Conservation (phyloP, 1,139 yeast genomes). For the Kazachstania sp. region DNA sequence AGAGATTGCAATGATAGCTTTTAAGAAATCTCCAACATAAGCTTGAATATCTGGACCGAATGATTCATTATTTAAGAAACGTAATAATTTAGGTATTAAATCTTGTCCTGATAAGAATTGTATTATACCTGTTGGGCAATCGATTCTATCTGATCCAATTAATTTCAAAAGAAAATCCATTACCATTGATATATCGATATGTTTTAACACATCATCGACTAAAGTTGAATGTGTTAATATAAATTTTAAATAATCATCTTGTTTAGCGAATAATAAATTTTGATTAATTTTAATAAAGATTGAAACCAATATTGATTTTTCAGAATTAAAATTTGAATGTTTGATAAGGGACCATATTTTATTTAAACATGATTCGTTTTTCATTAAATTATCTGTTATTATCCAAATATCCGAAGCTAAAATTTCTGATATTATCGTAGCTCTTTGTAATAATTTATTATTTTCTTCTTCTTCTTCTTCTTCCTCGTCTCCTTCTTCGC, state of each 20-base stretch:
- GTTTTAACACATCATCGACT: slow-evolving; percentile 46
- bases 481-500: slow-evolving; percentile 9
- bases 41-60: slow-evolving; percentile 61
- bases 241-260: slow-evolving; percentile 42
- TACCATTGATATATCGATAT: slow-evolving; percentile 51
- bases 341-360: slow-evolving; percentile 79
- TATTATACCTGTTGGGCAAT: slow-evolving; percentile 55
- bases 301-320: slow-evolving; percentile 42
- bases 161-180: slow-evolving; percentile 65
- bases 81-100: slow-evolving; percentile 42
- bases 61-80: slow-evolving; percentile 41
- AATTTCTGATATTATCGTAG: slow-evolving; percentile 54
- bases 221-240: slow-evolving; percentile 41
- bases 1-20: slow-evolving; percentile 86
- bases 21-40: slow-evolving; percentile 89
- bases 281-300: slow-evolving; percentile 90
- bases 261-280: slow-evolving; percentile 80
- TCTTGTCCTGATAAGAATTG: slow-evolving; percentile 45
- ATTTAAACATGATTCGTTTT: slow-evolving; percentile 52
- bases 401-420: slow-evolving; percentile 94
- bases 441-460: slow-evolving; percentile 18
- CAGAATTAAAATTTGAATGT: slow-evolving; percentile 46
- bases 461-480: slow-evolving; percentile 8
- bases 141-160: slow-evolving; percentile 56
- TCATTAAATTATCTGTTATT: slow-evolving; percentile 83